Evolutionary conservation across 164 flowering plant species (phyloP), one percentile per base, ranked within the genome.

Genomic region (Umbilicus rupestris): DNA sequence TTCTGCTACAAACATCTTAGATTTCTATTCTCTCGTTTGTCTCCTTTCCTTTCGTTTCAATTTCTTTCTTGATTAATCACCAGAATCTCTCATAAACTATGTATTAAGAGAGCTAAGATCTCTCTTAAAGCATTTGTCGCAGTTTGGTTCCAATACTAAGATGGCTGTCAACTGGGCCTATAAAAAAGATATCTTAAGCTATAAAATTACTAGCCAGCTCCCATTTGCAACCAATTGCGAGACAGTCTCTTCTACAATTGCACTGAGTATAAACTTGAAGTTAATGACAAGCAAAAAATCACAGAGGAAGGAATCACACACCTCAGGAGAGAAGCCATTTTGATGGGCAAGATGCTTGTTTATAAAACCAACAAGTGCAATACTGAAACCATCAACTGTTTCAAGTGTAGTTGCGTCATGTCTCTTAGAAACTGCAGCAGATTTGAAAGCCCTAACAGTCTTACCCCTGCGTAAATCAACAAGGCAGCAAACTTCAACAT

Each of bases 311-410:
- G 17, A 37, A 10, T 30, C 10, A 65, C 68, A 39, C 62, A 78
- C 85, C 83, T 78, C 70, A 5, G 29, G 26, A 16, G 83, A 44
- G 62, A 78, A 76, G 22, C 85, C 85, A 70, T 79, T 79, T 72
- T 73, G 64, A 52, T 10, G 67, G 1, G 80, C 70, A 3, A 73
- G 78, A 64, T 72, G 41, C 68, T 67, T 69, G 58, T 80, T 71
- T 22, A 82, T 70, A 35, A 69, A 57, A 22, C 83, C 81, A 65
- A 69, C 55, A 22, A 82, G 20, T 5, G 62, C 52, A 68, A 81
- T 44, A 7, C 70, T 71, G 19, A 77, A 64, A 39, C 82, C 85
- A 67, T 81, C 85, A 15, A n/a, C 49, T 14, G 85, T 71, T 69
- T 72, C 73, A 29, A 81, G 73, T 42, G 77, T 74, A 65, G 63